Percentiles rank a stretch among this genome's conserved stretches.
Evolutionary conservation across 2,329 filamentous ascomycete genomes (phyloP).

Genomic region (Chalaropsis ovoidea): DNA sequence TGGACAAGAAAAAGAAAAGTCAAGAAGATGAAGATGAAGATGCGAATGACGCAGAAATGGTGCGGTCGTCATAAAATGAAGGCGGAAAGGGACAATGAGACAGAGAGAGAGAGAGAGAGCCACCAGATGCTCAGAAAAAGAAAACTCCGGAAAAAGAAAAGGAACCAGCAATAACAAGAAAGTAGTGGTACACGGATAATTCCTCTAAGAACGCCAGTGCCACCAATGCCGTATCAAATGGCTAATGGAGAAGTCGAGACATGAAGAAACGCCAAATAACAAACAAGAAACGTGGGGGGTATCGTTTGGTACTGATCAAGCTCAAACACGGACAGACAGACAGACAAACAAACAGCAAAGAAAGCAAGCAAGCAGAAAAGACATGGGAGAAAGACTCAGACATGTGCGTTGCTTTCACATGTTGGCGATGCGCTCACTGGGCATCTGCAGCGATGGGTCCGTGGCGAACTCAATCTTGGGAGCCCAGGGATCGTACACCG

Average conservation of each 20-base stretch:
- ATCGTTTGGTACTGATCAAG: constrained; percentile 26
- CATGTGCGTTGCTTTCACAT: constrained; percentile 35
- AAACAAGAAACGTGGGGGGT: constrained; percentile 26
- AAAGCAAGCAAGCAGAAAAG: constrained; percentile 22
- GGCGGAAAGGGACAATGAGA: neutral
- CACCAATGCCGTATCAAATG: constrained; percentile 17
- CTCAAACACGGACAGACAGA: constrained; percentile 23
- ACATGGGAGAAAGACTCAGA: constrained; percentile 9
- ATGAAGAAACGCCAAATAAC: constrained; percentile 21
- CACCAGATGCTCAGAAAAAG: constrained; percentile 19
- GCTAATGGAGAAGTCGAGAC: constrained; percentile 17
- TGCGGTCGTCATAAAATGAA: constrained; percentile 19
- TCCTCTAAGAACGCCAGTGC: constrained; percentile 17
- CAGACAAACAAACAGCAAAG: constrained; percentile 19
- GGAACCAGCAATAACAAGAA: constrained; percentile 19
- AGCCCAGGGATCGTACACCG: constrained; percentile 45
- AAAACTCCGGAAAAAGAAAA: constrained; percentile 16
- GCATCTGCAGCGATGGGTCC: constrained; percentile 49
- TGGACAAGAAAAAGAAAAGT: constrained; percentile 8
- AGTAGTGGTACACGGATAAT: constrained; percentile 25
- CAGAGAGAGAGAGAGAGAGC: constrained; percentile 12
- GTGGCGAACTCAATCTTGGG: constrained; percentile 47
- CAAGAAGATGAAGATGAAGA: constrained; percentile 14
- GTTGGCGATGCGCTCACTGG: constrained; percentile 47
- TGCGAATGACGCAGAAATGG: constrained; percentile 19